Evolutionary conservation across 2,329 filamentous ascomycete species (phyloP), one percentile per base, ranked within the genome.

Genomic region (Ramularia endophylla): DNA sequence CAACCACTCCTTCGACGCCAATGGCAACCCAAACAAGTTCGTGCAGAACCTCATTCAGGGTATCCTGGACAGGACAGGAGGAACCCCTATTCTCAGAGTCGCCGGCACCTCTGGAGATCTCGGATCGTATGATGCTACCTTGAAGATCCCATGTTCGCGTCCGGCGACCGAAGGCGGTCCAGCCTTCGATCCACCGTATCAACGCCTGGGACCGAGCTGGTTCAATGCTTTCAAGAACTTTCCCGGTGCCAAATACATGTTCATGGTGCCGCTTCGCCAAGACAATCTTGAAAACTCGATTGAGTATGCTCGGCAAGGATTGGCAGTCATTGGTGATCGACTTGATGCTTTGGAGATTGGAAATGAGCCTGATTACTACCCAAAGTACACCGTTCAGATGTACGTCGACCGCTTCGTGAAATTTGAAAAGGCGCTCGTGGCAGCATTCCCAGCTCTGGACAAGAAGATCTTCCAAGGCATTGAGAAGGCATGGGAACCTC

Each of bases 271-370:
- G 5, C 22, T 36, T 9, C 28, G 27, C 13, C 34, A 38, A 17
- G 29, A 32, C 22, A 18, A 36, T 9, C 13, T 46, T 7, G 5
- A 19, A 7, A 46, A 43, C 32, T 31, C 35, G 2, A 20, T 46
- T 13, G 40, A 33, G 5, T 46, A 36, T 40, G 37, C 43, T 2
- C 17, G 29, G 16, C n/a, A 31, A 8, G 43, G 27, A 3, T 27
- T 46, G 6, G 27, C 20, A n/a, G 22, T 33, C 7, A 43, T 46
- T n/a, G 43, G 39, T 9, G 27, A 36, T 17, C 29, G 36, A 13
- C 39, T 46, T 5, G 38, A 46, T 20, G 43, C 40, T n/a, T 18
- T 46, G 8, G 30, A 46, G 27, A 38, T 43, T 12, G 43, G 43
- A 12, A 46, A 46, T 25, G 43, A 46, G 25, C 43, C 43, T 4